Percentiles rank a stretch among this genome's conserved stretches.
Conservation (phyloP, 139 green algal genomes). For the Chlorella vulgaris region DNA sequence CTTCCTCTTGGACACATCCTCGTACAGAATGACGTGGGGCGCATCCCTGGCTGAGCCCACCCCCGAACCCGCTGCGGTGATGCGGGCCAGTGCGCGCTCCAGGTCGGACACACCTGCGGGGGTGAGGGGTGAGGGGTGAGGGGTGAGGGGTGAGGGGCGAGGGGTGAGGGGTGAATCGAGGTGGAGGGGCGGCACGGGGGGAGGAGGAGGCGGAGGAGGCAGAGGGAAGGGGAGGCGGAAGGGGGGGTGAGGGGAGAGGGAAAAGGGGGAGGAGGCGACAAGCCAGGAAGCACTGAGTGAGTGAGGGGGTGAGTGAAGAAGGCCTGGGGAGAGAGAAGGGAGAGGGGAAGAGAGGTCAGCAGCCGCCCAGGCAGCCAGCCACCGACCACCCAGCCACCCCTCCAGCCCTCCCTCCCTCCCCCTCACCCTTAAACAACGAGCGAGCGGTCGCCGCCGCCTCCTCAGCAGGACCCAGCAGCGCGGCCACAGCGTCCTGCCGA, state of each 20-base stretch:
- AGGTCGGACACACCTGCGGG: conserved; percentile 78
- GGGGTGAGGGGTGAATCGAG: neutral
- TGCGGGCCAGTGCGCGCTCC: conserved; percentile 83
- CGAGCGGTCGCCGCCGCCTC: conserved; percentile 66
- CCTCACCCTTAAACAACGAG: conserved; percentile 33
- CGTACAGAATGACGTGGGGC: conserved; percentile 93
- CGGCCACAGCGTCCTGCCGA: conserved; percentile 78
- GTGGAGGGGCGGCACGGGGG: too few species aligned
- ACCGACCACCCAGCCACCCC: neutral
- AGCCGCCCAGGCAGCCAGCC: neutral
- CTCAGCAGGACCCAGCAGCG: conserved; percentile 57
- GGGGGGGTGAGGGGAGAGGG: too few species aligned
- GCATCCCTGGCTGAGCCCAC: conserved; percentile 60
- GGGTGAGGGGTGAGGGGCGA: neutral
- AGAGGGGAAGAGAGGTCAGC: neutral
- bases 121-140: neutral
- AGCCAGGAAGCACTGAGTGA: too few species aligned
- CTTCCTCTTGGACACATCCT: conserved; percentile 75
- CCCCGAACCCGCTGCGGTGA: conserved; percentile 62
- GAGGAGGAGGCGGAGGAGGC: too few species aligned
- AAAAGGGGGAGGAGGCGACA: too few species aligned
- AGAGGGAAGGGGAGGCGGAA: too few species aligned
- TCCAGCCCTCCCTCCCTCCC: neutral
- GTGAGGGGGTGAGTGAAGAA: neutral
- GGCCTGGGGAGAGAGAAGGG: neutral